These are phyloP conservation scores for Aspergillus bombycis DNA, from an alignment of 2,329 filamentous ascomycete species.

Conservation along the genomic window DNA sequence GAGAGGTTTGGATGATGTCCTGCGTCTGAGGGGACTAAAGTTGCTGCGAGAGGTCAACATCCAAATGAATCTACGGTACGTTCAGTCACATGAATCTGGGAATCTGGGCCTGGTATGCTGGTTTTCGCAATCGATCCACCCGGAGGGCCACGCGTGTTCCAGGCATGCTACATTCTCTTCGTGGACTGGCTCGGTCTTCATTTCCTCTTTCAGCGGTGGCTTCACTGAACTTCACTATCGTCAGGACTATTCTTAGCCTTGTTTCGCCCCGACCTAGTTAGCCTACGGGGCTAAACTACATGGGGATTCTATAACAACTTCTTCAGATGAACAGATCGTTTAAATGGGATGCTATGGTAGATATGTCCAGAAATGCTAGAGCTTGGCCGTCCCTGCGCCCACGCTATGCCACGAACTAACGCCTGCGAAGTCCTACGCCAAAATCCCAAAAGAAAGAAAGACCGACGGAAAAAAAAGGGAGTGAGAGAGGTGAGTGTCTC, in stretches of 20 bases:
- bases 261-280: neutral
- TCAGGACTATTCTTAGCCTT: neutral
- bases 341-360: neutral
- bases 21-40: too few species aligned
- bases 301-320: neutral
- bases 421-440: constrained; percentile 11
- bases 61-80: too few species aligned
- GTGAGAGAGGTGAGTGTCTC: neutral
- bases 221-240: neutral
- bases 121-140: too few species aligned
- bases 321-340: neutral
- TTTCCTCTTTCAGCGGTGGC: neutral
- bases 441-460: neutral
- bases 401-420: constrained; percentile 10
- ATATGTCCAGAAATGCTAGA: constrained; percentile 1
- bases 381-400: constrained; percentile 2
- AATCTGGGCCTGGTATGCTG: too few species aligned
- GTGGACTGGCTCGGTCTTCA: neutral
- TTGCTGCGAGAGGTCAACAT: too few species aligned
- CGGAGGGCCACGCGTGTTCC: too few species aligned
- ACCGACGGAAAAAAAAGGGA: neutral
- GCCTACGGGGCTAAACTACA: neutral
- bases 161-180: neutral
- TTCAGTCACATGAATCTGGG: too few species aligned
- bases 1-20: too few species aligned